These are phyloP conservation scores for Botryotinia globosa DNA, from an alignment of 2,329 filamentous ascomycete genomes.

Conservation along the genomic window DNA sequence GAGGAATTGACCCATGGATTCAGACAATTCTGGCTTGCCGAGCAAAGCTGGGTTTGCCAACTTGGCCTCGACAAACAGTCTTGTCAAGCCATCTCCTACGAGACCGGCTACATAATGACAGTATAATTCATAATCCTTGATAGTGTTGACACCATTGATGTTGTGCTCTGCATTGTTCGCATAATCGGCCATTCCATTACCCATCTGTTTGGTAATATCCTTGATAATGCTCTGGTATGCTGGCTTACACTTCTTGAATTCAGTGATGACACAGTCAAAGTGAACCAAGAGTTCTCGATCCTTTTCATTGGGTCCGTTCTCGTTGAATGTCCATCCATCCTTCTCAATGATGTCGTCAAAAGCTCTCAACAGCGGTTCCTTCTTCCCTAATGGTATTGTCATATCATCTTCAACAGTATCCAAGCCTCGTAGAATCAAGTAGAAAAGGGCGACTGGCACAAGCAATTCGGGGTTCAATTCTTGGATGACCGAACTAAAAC, in stretches of 20 bases:
- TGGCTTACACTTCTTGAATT: slow-evolving; percentile 85
- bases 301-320: slow-evolving; percentile 87
- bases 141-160: slow-evolving; percentile 72
- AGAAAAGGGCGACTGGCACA: slow-evolving; percentile 86
- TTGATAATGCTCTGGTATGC: slow-evolving; percentile 83
- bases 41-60: slow-evolving; percentile 84
- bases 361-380: slow-evolving; percentile 79
- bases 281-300: slow-evolving; percentile 88
- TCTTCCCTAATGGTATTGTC: slow-evolving; percentile 76
- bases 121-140: slow-evolving; percentile 92
- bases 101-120: slow-evolving; percentile 98
- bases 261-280: slow-evolving; percentile 81
- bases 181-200: slow-evolving; percentile 98
- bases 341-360: slow-evolving; percentile 77
- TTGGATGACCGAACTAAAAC: slow-evolving; percentile 89
- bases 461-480: slow-evolving; percentile 94
- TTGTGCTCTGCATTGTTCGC: slow-evolving; percentile 79
- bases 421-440: slow-evolving; percentile 84
- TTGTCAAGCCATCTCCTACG: slow-evolving; percentile 91
- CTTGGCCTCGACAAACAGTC: slow-evolving; percentile 81
- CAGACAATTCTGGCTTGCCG: slow-evolving; percentile 74
- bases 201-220: slow-evolving; percentile 93
- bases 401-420: slow-evolving; percentile 99
- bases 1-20: slow-evolving; percentile 95
- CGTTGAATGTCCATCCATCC: slow-evolving; percentile 87